Conservation (phyloP, 306 rosid genomes). For the Trichosanthes truncata region DNA sequence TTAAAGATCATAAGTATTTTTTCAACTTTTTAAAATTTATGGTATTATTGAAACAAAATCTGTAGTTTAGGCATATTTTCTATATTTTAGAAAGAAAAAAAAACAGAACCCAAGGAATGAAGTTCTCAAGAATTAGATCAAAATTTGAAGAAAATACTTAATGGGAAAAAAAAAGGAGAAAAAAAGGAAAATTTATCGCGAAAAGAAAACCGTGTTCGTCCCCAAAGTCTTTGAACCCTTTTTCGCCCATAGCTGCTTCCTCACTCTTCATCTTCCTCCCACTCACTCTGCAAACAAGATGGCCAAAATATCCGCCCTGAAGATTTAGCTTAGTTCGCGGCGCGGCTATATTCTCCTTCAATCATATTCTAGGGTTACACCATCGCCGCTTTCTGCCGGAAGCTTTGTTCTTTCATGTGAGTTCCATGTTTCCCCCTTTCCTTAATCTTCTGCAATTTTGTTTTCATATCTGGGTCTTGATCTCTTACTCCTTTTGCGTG, state of each 20-base stretch:
- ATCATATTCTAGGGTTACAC: not conserved
- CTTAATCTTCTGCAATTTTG: not conserved
- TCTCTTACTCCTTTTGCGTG: not conserved
- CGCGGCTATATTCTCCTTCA: not conserved
- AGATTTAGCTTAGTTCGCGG: not conserved
- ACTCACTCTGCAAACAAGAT: not conserved
- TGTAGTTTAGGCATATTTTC: no score
- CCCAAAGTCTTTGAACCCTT: conserved; percentile 3
- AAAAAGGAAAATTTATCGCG: not conserved
- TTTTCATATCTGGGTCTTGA: not conserved
- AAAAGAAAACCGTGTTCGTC: not conserved
- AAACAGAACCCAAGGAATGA: no score
- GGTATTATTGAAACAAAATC: no score
- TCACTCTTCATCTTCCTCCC: not conserved
- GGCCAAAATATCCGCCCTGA: not conserved
- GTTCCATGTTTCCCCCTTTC: not conserved
- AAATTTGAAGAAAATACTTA: not conserved
- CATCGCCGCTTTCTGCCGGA: not conserved
- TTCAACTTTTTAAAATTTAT: no score
- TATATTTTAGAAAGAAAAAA: no score
- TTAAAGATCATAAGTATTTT: no score
- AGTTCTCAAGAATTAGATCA: not conserved
- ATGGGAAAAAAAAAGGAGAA: no score
- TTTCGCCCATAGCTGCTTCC: not conserved
- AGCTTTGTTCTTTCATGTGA: conserved; percentile 1